Evolutionary conservation across 2,329 filamentous ascomycete genomes (phyloP).

Genomic region (Xylaria arbuscula): DNA sequence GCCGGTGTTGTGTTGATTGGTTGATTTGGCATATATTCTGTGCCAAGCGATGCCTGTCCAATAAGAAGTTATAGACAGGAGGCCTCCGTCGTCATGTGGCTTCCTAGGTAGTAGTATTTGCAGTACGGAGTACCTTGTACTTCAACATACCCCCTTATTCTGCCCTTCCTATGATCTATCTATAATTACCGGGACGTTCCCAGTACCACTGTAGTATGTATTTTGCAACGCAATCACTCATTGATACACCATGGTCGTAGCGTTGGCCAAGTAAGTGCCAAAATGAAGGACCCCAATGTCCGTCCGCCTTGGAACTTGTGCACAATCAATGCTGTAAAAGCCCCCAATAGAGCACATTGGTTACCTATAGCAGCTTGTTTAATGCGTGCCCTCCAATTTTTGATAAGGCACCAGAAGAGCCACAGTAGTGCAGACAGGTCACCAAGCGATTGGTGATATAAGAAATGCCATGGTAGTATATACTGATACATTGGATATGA

Average conservation of each 20-base stretch:
- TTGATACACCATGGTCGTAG: neutral
- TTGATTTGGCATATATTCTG: neutral
- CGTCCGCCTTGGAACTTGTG: neutral
- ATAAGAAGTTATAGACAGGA: neutral
- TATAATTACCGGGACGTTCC: neutral
- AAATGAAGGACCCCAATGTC: constrained; percentile 1
- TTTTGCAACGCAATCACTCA: neutral
- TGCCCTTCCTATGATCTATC: neutral
- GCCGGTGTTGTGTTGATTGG: neutral
- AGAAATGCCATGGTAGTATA: neutral
- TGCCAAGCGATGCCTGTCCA: neutral
- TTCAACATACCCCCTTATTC: neutral
- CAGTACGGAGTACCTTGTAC: neutral
- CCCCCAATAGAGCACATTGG: neutral
- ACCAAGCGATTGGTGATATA: neutral
- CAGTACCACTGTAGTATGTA: neutral
- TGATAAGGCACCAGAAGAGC: neutral
- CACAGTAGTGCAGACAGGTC: neutral
- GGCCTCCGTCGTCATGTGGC: neutral
- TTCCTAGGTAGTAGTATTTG: neutral
- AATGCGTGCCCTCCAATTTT: neutral
- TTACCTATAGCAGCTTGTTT: neutral
- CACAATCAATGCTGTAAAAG: neutral
- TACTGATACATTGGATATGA: too few relatives aligned
- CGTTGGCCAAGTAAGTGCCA: neutral